A percentile compares a stretch with the other conserved stretches of the same genome.
Conservation (phyloP, 2,329 filamentous ascomycete species). For the Reticulascus tulasneorum region DNA sequence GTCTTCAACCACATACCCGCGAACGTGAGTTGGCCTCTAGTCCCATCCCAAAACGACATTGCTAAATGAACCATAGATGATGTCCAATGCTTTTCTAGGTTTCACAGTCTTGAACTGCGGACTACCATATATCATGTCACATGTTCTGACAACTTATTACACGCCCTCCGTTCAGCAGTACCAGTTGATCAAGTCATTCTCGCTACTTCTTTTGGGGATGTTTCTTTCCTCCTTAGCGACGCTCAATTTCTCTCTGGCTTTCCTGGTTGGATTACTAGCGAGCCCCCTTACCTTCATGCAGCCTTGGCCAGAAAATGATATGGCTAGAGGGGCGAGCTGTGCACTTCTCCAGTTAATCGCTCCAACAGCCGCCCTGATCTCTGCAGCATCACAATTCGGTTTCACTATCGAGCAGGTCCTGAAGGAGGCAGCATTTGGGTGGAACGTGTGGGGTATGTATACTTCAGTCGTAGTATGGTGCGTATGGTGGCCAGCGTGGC, state of each 20-base stretch:
- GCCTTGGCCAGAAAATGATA: slow-evolving; percentile 37
- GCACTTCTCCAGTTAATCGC: slow-evolving; percentile 56
- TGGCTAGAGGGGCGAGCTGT: slow-evolving; percentile 37
- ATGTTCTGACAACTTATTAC: slow-evolving; percentile 46
- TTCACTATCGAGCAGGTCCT: slow-evolving; percentile 55
- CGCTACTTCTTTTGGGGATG: slow-evolving; percentile 86
- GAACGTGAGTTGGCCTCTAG: slow-evolving; percentile 45
- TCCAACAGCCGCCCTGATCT: slow-evolving; percentile 54
- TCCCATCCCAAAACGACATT: background rate
- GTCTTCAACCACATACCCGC: slow-evolving; percentile 74
- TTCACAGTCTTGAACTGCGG: slow-evolving; percentile 53
- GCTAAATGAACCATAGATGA: slow-evolving; percentile 6
- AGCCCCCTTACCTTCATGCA: slow-evolving; percentile 74
- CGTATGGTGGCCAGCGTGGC: slow-evolving; percentile 93
- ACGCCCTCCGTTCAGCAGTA: slow-evolving; percentile 64
- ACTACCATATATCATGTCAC: slow-evolving; percentile 55
- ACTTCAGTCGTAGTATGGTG: slow-evolving; percentile 89
- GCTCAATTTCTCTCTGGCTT: slow-evolving; percentile 88
- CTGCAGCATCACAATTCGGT: slow-evolving; percentile 37
- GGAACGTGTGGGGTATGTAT: slow-evolving; percentile 86
- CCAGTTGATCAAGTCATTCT: slow-evolving; percentile 82
- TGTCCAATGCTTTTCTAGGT: slow-evolving; percentile 43
- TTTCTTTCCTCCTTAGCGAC: slow-evolving; percentile 90
- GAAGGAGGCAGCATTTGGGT: slow-evolving; percentile 74
- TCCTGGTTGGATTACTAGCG: slow-evolving; percentile 77